Percentiles rank a stretch among this genome's conserved stretches.
Evolutionary conservation across 2,329 filamentous ascomycete genomes (phyloP).

Genomic region (Incumbomyces lentus): DNA sequence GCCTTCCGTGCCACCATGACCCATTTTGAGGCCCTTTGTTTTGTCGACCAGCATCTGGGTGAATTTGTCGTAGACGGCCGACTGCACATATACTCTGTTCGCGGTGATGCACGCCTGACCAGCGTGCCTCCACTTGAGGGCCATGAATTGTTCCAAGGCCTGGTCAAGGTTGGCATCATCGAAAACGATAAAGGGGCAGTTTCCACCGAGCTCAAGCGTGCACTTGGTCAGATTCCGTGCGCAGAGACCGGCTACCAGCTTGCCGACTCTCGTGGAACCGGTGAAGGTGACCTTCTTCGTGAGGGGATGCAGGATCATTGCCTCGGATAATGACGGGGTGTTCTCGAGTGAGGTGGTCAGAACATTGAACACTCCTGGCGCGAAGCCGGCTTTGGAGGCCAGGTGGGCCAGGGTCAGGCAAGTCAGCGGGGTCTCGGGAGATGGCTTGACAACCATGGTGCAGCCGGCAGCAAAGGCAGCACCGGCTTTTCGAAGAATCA

Average conservation of each 20-base stretch:
- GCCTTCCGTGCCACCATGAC: conserved; percentile 45
- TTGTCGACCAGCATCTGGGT: conserved; percentile 43
- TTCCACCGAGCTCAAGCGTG: conserved; percentile 54
- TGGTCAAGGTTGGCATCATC: conserved; percentile 52
- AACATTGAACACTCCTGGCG: conserved; percentile 51
- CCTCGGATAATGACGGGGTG: conserved; percentile 32
- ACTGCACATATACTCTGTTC: conserved; percentile 36
- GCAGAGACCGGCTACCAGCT: conserved; percentile 51
- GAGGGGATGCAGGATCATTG: conserved; percentile 46
- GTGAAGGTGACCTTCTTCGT: conserved; percentile 54
- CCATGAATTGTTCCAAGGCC: conserved; percentile 31
- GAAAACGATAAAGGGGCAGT: conserved; percentile 56
- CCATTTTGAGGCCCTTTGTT: conserved; percentile 44
- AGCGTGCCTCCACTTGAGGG: conserved; percentile 34
- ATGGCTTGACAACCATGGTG: conserved; percentile 64
- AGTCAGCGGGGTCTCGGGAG: conserved; percentile 55
- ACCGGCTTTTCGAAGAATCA: conserved; percentile 58
- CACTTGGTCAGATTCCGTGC: conserved; percentile 53
- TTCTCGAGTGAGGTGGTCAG: conserved; percentile 42
- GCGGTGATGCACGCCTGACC: conserved; percentile 37
- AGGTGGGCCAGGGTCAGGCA: conserved; percentile 44
- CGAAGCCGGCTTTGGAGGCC: conserved; percentile 46
- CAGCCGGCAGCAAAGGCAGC: conserved; percentile 62
- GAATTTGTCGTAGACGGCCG: conserved; percentile 41
- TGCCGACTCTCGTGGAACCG: conserved; percentile 50